Evolutionary conservation across 371 early-diverging fungal species (phyloP), one percentile per base, ranked within the genome.

Genomic region (Mucor piriformis): DNA sequence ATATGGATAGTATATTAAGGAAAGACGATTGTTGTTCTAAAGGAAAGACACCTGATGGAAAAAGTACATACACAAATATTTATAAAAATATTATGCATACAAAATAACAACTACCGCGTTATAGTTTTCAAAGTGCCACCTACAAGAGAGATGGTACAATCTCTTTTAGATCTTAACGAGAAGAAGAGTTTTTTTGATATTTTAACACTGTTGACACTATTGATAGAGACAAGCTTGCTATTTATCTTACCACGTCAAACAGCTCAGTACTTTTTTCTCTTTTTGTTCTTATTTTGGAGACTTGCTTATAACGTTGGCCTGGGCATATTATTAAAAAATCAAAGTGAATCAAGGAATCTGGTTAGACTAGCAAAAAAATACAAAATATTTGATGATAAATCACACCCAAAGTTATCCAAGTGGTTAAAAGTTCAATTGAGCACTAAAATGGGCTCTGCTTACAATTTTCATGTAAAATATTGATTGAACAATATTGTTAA

Each of bases 221-320:
- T 70, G 16, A 29, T 78, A 20, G 84, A 91, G 55, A 55, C 87
- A 53, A 23, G 72, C 4, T 59, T 90, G 32, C 87, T 86, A 55
- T 71, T 90, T 46, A 50, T 73, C 0, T 59, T 86, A 27, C 81
- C 84, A 12, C 62, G 32, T 69, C 59, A 2, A 23, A 61, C 43
- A 34, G 69, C 70, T 32, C 76, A 77, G 29, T 61, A 59, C 50
- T 49, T 85, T 34, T 88, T 90, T 53, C 54, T 90, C 52, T 46
- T 69, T 3, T 44, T 86, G 3, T 93, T 94, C 67, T 54, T 87
- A 23, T 84, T 88, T 54, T 95, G 92, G 93, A 83, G 95, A 33
- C 57, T 83, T 16, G 82, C 83, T 34, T 95, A 94, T 73, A 92
- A 94, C 61, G 69, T 84, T 11, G 93, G 92, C 3, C 70, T 95